Percentiles rank a stretch among this genome's conserved stretches.
Evolutionary conservation across 108 stramenopile genomes (phyloP).

Genomic region (Seminavis robusta): DNA sequence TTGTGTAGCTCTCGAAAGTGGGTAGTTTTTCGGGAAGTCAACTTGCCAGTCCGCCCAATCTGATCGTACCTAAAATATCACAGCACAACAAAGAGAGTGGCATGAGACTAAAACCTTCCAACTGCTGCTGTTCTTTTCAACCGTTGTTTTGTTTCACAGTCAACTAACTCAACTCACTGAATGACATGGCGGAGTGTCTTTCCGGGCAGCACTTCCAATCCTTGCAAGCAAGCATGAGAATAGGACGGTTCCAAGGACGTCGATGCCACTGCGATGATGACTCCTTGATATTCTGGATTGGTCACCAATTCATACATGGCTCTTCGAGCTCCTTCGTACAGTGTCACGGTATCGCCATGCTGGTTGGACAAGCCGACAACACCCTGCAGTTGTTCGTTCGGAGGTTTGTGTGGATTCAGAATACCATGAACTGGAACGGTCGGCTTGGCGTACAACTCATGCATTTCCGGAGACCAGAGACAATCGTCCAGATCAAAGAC

Average conservation of each 20-base stretch:
- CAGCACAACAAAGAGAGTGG: too few species aligned
- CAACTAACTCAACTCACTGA: conserved; percentile 10
- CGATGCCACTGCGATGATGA: conserved; percentile 49
- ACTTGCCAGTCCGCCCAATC: conserved; percentile 52
- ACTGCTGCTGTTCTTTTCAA: too few species aligned
- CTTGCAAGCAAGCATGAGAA: conserved; percentile 44
- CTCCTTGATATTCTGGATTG: conserved; percentile 38
- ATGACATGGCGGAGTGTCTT: conserved; percentile 48
- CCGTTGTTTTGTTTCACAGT: too few species aligned
- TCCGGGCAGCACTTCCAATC: conserved; percentile 55
- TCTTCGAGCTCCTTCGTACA: conserved; percentile 42
- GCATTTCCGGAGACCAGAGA: conserved; percentile 74
- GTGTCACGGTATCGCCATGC: conserved; percentile 24
- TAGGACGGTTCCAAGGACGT: conserved; percentile 60
- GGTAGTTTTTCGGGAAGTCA: conserved; percentile 48
- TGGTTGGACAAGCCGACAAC: conserved; percentile 29
- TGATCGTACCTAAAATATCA: conserved; percentile 26
- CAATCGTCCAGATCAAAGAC: conserved; percentile 76
- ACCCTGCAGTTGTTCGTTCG: conserved; percentile 25
- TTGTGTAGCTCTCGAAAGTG: conserved; percentile 59
- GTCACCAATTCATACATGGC: conserved; percentile 41
- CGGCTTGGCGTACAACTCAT: conserved; percentile 46
- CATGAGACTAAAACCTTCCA: too few species aligned
- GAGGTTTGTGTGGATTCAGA: too few species aligned
- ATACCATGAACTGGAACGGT: conserved; percentile 51